Conservation (phyloP, 441 rosid genomes). For the Theobroma grandiflorum region DNA sequence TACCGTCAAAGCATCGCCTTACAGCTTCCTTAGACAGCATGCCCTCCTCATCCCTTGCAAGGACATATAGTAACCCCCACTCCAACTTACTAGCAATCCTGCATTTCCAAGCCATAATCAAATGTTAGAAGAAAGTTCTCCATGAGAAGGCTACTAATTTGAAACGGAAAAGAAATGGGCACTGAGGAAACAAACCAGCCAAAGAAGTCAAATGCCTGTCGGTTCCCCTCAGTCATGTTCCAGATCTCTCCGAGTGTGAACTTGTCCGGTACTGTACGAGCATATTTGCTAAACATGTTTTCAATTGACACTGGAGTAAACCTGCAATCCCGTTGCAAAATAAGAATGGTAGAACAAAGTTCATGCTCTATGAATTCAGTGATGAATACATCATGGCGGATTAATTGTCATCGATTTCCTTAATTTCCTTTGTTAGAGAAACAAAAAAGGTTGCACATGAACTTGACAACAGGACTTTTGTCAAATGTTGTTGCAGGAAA, state of each 20-base stretch:
- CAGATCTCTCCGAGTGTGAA: slow-evolving; percentile 22
- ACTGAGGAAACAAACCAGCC: slow-evolving; percentile 1
- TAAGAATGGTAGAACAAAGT: not conserved
- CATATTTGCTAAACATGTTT: slow-evolving; percentile 32
- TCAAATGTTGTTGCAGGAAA: not conserved
- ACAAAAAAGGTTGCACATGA: not conserved
- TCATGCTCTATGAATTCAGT: too few species aligned
- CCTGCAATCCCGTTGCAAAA: slow-evolving; percentile 39
- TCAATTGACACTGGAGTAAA: slow-evolving; percentile 37
- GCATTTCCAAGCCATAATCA: not conserved
- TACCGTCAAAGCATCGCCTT: slow-evolving; percentile 28
- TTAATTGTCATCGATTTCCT: not conserved
- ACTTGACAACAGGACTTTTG: not conserved
- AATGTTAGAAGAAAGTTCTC: not conserved
- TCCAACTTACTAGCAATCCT: slow-evolving; percentile 30
- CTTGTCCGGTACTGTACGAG: slow-evolving; percentile 24
- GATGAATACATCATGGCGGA: too few species aligned
- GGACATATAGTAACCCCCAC: slow-evolving; percentile 25
- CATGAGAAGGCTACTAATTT: not conserved
- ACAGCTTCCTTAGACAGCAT: slow-evolving; percentile 30
- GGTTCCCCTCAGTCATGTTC: slow-evolving; percentile 27
- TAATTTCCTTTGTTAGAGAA: not conserved
- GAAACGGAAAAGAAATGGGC: not conserved
- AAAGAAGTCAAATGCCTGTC: slow-evolving; percentile 15
- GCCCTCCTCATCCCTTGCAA: slow-evolving; percentile 28